Evolutionary conservation across 805 yeast species (phyloP).

Genomic region (Priceomyces haplophilus): DNA sequence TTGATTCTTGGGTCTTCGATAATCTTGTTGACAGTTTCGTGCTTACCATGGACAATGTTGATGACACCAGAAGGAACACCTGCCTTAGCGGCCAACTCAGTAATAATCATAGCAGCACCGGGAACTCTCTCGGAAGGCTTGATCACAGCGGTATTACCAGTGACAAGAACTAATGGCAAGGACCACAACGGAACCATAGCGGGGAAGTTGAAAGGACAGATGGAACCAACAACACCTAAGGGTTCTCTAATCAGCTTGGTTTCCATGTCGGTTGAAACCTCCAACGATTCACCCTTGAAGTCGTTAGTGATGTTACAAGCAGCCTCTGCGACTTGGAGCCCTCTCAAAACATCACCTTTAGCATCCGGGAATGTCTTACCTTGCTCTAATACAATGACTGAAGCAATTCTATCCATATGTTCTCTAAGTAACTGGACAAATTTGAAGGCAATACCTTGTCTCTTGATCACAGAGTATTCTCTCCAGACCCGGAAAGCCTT

Average conservation of each 20-base stretch:
- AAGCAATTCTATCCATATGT: conserved; percentile 68
- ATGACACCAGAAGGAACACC: conserved; percentile 75
- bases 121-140: conserved; percentile 72
- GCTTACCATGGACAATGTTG: conserved; percentile 71
- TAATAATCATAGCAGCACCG: conserved; percentile 74
- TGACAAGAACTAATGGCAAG: conserved; percentile 57
- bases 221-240: conserved; percentile 72
- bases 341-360: conserved; percentile 68
- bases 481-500: conserved; percentile 61
- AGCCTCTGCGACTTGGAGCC: conserved; percentile 76
- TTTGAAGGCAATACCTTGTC: conserved; percentile 71
- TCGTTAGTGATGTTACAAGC: conserved; percentile 65
- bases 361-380: conserved; percentile 78
- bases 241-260: conserved; percentile 75
- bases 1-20: conserved; percentile 70
- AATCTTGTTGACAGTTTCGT: conserved; percentile 67
- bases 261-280: conserved; percentile 72
- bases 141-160: conserved; percentile 69
- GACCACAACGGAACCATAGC: conserved; percentile 80
- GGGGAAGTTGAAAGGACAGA: conserved; percentile 80
- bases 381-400: conserved; percentile 46
- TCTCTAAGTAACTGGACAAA: conserved; percentile 60
- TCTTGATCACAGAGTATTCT: conserved; percentile 53
- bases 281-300: conserved; percentile 59
- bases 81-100: conserved; percentile 68